These are phyloP conservation scores for Myochromella boudieri DNA, from an alignment of 768 basidiomycete genomes.

Conservation along the genomic window DNA sequence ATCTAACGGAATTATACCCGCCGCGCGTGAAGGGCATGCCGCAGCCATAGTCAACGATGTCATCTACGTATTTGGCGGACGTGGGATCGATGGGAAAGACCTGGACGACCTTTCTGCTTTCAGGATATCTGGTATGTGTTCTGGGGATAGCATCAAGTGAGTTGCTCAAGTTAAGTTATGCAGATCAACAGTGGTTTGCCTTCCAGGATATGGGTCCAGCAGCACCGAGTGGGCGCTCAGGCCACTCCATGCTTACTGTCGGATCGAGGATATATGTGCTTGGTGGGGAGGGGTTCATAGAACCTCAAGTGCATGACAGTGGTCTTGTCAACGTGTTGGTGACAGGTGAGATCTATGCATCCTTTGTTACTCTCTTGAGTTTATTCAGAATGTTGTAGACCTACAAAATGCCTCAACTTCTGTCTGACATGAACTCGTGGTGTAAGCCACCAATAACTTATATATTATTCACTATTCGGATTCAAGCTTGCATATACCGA, in stretches of 20 bases:
- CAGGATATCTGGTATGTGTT: conserved; percentile 89
- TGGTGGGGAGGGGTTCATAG: conserved; percentile 88
- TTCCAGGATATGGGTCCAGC: conserved; percentile 99
- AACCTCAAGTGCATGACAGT: conserved; percentile 74
- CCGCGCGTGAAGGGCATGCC: conserved; percentile 93
- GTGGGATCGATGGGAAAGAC: conserved; percentile 97
- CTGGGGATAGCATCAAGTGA: too few species aligned
- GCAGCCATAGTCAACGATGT: conserved; percentile 99
- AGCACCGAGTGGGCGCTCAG: conserved; percentile 84
- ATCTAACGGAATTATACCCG: conserved; percentile 96
- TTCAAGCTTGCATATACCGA: too few species aligned
- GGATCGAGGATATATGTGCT: conserved; percentile 88
- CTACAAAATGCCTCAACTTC: too few species aligned
- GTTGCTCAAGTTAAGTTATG: not conserved
- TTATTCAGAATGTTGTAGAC: too few species aligned
- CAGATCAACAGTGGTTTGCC: conserved; percentile 99
- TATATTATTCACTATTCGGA: too few species aligned
- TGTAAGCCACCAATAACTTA: too few species aligned
- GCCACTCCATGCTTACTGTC: conserved; percentile 97
- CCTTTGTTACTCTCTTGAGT: too few species aligned
- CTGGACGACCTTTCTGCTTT: conserved; percentile 93
- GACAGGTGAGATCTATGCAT: conserved; percentile 91
- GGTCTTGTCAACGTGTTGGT: conserved; percentile 85
- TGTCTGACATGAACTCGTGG: too few species aligned
- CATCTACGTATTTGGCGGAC: conserved; percentile 95